Evolutionary conservation across 768 basidiomycete genomes (phyloP).

Genomic region (Tylopilus balloui): DNA sequence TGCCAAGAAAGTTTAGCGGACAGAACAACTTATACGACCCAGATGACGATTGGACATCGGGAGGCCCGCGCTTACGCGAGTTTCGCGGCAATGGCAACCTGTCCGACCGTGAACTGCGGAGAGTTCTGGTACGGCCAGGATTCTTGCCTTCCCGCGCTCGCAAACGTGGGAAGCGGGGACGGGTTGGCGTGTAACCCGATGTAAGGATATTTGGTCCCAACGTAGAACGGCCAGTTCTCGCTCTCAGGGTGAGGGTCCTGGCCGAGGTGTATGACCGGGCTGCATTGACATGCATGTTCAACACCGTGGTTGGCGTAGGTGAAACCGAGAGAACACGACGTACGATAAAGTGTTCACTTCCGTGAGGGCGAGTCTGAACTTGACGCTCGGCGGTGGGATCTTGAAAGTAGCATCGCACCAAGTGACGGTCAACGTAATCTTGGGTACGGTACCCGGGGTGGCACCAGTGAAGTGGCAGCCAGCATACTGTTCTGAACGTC

Average conservation of each 20-base stretch:
- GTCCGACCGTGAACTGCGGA: not conserved
- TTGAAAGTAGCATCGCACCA: not conserved
- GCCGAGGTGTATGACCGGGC: not conserved
- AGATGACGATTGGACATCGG: no score
- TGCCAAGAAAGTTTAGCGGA: no score
- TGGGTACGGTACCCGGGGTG: not conserved
- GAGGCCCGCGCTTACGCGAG: no score
- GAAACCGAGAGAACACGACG: not conserved
- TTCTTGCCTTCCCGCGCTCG: not conserved
- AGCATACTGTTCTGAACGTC: not conserved
- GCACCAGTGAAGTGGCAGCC: constrained; percentile 1
- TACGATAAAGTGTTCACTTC: not conserved
- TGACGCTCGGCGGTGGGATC: not conserved
- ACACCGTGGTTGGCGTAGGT: no score
- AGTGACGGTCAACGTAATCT: not conserved
- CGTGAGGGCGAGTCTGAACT: not conserved
- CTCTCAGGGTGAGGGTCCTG: not conserved
- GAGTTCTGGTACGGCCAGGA: not conserved
- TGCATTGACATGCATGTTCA: not conserved
- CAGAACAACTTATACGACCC: no score
- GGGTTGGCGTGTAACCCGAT: not conserved
- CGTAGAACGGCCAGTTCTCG: not conserved
- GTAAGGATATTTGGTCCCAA: not conserved
- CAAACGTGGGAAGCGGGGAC: constrained; percentile 1
- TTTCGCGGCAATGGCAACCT: not conserved